Percentiles rank a stretch among this genome's conserved stretches.
Evolutionary conservation across 768 basidiomycete species (phyloP).

Genomic region (Leucocoprinus sp.): DNA sequence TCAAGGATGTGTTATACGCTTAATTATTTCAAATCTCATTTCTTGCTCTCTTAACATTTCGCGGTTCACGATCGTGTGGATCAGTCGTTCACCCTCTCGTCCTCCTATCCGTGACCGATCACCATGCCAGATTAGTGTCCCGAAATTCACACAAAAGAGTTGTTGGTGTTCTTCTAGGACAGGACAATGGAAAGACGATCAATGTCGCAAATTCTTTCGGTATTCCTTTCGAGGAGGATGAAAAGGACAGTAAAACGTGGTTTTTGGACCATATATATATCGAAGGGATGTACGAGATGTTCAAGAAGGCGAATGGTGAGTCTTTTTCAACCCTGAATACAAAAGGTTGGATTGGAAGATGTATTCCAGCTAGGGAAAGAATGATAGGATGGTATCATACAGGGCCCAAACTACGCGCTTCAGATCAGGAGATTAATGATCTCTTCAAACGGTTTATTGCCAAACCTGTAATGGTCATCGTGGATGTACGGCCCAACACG

Average conservation of each 20-base stretch:
- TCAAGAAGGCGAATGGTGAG: slow-evolving; percentile 96
- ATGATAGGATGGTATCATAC: slow-evolving; percentile 99
- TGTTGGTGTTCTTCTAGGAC: slow-evolving; percentile 87
- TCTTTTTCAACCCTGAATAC: not conserved
- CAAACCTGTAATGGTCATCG: slow-evolving; percentile 95
- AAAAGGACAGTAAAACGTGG: slow-evolving; percentile 97
- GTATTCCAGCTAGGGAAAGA: slow-evolving; percentile 74
- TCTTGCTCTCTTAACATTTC: not conserved
- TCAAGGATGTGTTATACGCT: not conserved
- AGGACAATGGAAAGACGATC: slow-evolving; percentile 89
- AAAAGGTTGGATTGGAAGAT: not conserved
- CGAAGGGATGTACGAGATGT: slow-evolving; percentile 99
- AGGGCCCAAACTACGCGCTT: slow-evolving; percentile 89
- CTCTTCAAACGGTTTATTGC: slow-evolving; percentile 88
- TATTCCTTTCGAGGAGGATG: slow-evolving; percentile 98
- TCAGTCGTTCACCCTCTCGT: slow-evolving; percentile 91
- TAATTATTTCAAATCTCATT: slow-evolving; percentile 7
- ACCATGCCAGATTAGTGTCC: slow-evolving; percentile 83
- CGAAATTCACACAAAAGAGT: slow-evolving; percentile 86
- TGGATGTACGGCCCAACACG: slow-evolving; percentile 88
- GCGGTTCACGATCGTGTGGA: not conserved
- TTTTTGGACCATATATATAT: slow-evolving; percentile 99
- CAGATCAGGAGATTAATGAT: slow-evolving; percentile 97
- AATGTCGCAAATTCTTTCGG: slow-evolving; percentile 98
- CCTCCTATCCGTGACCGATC: slow-evolving; percentile 93